Conservation (phyloP, 495 filamentous ascomycete species). For the Thermothielavioides terrestris region DNA sequence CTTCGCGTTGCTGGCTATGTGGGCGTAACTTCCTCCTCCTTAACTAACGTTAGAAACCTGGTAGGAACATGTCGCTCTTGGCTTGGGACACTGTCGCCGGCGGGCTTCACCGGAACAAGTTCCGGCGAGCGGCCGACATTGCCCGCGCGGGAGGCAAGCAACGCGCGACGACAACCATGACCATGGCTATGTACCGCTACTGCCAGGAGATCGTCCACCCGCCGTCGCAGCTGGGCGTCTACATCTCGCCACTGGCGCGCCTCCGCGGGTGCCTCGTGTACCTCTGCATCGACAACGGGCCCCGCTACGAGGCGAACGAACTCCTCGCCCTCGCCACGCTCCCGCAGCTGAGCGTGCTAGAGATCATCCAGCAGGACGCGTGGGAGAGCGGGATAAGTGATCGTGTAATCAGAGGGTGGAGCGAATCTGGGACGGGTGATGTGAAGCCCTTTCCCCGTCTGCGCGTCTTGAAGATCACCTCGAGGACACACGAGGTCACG, state of each 20-base stretch:
- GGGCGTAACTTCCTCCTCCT: neutral
- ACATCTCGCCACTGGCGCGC: slow-evolving; percentile 16
- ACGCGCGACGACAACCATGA: too few species aligned
- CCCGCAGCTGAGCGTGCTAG: slow-evolving; percentile 26
- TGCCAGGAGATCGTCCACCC: slow-evolving; percentile 4
- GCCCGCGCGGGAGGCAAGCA: too few species aligned
- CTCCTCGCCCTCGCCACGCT: slow-evolving; percentile 22
- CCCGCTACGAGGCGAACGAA: slow-evolving; percentile 12
- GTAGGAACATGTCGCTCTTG: slow-evolving; percentile 2
- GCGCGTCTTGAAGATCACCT: slow-evolving; percentile 22
- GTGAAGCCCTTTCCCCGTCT: slow-evolving; percentile 23
- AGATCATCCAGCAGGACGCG: slow-evolving; percentile 14
- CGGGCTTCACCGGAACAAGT: neutral
- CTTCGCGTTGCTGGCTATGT: neutral
- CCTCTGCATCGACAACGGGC: slow-evolving; percentile 18
- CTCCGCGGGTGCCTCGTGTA: slow-evolving; percentile 20
- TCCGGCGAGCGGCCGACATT: neutral
- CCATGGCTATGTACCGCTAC: neutral
- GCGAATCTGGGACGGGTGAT: neutral
- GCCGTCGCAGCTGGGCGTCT: slow-evolving; percentile 10
- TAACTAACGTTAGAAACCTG: too few species aligned
- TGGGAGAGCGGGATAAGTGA: slow-evolving; percentile 15
- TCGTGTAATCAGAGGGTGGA: slow-evolving; percentile 25
- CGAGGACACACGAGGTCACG: slow-evolving; percentile 9
- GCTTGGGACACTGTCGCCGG: neutral